Base-by-base conservation (phyloP, 2,329 filamentous ascomycete genomes). In the Dothidotthia symphoricarpi region DNA sequence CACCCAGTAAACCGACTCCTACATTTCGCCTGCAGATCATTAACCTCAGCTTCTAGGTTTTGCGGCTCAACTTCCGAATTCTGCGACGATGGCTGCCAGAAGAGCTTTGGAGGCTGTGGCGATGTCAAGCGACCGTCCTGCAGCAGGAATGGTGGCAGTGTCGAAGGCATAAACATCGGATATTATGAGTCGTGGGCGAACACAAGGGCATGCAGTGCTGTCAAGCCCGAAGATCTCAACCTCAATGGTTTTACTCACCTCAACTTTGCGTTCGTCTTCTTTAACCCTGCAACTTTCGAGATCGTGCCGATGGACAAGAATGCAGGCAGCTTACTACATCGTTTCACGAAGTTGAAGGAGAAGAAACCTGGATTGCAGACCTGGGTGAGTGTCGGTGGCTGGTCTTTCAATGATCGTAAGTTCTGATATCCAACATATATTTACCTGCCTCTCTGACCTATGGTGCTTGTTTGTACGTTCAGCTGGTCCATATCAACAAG, bases 351-450 rank as follows among this genome's bases (percentile, higher is more conserved):
- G 4, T 16, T 71, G 3, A 72, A 73, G 40, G 35, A 47, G 0
- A 43, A 36, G 1, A 51, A 58, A 1, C 33, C 28, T 7, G 47
- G 37, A 3, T 52, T 74, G 0, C 43, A 71, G 39, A 62, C 64
- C 0, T 66, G 55, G 47, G 58, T 75, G 9, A 55, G 64, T 2
- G 42, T 75, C 3, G 71, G 71, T 4, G 71, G 71, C 3, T 73
- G 68, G 64, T 53, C 63, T 3, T 68, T 72, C 41, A 36, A 31
- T 14, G 41, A 44, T 15, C 69, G n/a, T 3, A 67, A 66, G 67
- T 50, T 61, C 3, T 61, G 69, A n/a, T n/a, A n/a, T n/a, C n/a
- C n/a, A n/a, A n/a, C n/a, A n/a, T n/a, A n/a, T n/a, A n/a, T n/a
- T n/a, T n/a, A n/a, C n/a, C n/a, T n/a, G n/a, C n/a, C n/a, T n/a